Evolutionary conservation across 768 basidiomycete species (phyloP).

Genomic region (Pleurotus citrinopileatus): DNA sequence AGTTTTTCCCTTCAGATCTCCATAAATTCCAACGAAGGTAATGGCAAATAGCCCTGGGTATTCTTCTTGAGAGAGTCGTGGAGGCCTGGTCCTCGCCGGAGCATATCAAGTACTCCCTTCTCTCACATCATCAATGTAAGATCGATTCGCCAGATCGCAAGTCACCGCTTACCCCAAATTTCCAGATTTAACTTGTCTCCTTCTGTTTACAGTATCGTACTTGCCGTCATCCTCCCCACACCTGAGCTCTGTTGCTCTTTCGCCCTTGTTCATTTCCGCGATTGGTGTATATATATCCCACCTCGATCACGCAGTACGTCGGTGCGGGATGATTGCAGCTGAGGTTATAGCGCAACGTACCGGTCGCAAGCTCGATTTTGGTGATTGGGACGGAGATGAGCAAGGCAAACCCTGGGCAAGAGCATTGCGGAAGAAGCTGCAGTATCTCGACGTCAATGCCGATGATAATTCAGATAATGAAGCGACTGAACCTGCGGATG

Average conservation of each 20-base stretch:
- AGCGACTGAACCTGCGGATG: neutral
- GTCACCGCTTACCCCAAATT: neutral
- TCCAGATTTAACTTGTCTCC: slow-evolving; percentile 69
- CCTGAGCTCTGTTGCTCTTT: slow-evolving; percentile 45
- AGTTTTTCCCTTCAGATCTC: no score
- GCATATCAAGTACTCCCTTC: slow-evolving; percentile 76
- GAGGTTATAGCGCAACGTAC: slow-evolving; percentile 68
- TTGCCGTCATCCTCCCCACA: slow-evolving; percentile 49
- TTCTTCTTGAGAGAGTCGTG: slow-evolving; percentile 46
- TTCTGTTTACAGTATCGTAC: slow-evolving; percentile 64
- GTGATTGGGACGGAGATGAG: slow-evolving; percentile 78
- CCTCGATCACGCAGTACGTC: slow-evolving; percentile 69
- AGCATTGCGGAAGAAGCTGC: slow-evolving; percentile 51
- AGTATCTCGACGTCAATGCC: slow-evolving; percentile 50
- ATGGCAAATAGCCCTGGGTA: slow-evolving; percentile 37
- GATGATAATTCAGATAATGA: slow-evolving; percentile 21
- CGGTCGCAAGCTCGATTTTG: slow-evolving; percentile 73
- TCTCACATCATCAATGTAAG: slow-evolving; percentile 76
- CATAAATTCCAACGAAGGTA: no score
- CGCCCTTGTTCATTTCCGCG: slow-evolving; percentile 61
- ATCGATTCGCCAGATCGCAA: slow-evolving; percentile 11
- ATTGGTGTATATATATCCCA: slow-evolving; percentile 79
- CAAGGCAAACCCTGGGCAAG: slow-evolving; percentile 65
- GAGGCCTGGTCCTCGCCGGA: slow-evolving; percentile 74
- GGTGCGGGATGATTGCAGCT: slow-evolving; percentile 90